Conservation (phyloP, 2,329 filamentous ascomycete species). For the Phyllosticta citriasiana region DNA sequence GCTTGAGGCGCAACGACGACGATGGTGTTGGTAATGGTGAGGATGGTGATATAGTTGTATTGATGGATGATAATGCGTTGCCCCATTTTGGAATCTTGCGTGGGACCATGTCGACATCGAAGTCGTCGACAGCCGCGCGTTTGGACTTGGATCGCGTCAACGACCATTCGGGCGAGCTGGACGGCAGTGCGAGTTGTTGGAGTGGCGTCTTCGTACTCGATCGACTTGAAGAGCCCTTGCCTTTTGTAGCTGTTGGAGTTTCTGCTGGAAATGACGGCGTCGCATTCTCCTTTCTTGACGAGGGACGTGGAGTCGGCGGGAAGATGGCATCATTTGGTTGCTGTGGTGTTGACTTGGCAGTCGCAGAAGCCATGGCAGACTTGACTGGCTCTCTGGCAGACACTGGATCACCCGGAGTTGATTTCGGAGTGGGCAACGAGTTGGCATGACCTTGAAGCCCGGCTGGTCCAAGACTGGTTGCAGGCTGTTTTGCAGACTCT, state of each 20-base stretch:
- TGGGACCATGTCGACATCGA: not conserved
- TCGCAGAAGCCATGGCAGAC: not conserved
- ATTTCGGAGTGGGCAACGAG: not conserved
- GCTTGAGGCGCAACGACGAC: not conserved
- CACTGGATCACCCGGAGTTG: not conserved
- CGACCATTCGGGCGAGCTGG: not conserved
- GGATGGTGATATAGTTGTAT: constrained; percentile 13
- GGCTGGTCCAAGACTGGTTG: not conserved
- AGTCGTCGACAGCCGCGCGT: not conserved
- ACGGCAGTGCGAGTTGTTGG: not conserved
- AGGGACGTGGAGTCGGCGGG: not conserved
- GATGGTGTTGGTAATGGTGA: constrained; percentile 13
- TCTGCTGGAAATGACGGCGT: not conserved
- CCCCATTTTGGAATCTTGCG: constrained; percentile 5
- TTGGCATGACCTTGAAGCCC: not conserved
- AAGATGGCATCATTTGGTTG: not conserved
- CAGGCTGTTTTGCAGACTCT: not conserved
- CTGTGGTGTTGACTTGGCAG: not conserved
- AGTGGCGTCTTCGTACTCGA: not conserved
- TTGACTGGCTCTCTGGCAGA: not conserved
- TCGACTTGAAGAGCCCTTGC: not conserved
- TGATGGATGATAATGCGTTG: constrained; percentile 8
- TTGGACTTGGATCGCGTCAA: not conserved
- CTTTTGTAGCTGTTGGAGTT: not conserved
- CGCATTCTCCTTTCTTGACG: not conserved